Conservation (phyloP, 192 early-diverging fungal species). For the Dissophora ornata region DNA sequence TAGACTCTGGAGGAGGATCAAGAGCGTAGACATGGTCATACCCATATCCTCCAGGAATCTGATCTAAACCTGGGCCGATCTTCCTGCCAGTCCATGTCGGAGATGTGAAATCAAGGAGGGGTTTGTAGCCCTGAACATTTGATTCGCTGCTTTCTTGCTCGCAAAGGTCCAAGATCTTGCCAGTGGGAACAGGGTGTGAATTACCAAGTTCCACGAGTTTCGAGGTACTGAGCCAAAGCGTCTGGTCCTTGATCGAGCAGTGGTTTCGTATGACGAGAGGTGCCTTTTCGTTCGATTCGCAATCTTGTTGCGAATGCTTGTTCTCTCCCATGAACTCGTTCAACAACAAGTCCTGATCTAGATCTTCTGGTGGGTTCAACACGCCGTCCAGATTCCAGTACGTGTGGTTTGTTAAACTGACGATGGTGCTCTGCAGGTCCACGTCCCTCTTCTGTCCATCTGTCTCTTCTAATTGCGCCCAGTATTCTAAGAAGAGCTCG, state of each 20-base stretch:
- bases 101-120: conserved; percentile 4
- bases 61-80: conserved; percentile 66
- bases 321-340: too few relatives aligned
- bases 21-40: conserved; percentile 85
- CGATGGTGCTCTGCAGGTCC: conserved; percentile 61
- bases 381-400: conserved; percentile 92
- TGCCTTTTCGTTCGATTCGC: too few relatives aligned
- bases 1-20: conserved; percentile 41
- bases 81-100: not conserved
- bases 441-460: too few relatives aligned
- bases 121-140: conserved; percentile 55
- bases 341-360: not conserved
- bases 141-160: conserved; percentile 54
- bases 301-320: too few relatives aligned
- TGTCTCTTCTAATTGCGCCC: conserved; percentile 58
- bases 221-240: conserved; percentile 62
- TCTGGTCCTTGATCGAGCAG: conserved; percentile 62
- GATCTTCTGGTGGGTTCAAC: conserved; percentile 58
- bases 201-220: conserved; percentile 28
- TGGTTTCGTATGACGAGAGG: conserved; percentile 57
- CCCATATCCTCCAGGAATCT: conserved; percentile 70
- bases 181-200: conserved; percentile 36
- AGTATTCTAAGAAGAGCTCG: conserved; percentile 64
- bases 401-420: conserved; percentile 88
- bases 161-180: conserved; percentile 7